phyloP scores from a whole-genome alignment of 192 early-diverging fungal genomes.

The Podila minutissima region DNA sequence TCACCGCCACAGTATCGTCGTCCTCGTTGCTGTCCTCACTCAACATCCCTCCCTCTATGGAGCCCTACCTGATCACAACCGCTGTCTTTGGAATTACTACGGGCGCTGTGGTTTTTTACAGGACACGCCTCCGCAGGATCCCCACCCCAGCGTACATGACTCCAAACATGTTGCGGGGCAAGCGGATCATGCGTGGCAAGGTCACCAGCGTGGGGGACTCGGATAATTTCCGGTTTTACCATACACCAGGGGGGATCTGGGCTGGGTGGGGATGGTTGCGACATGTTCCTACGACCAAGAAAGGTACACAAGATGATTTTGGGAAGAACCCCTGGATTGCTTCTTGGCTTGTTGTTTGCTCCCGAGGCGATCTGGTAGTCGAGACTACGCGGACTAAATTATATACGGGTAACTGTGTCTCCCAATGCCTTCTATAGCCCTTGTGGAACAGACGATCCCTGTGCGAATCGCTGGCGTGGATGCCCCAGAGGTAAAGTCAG shows the following conservation, averaged over 20 bases:
- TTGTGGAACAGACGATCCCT: constrained; percentile 68
- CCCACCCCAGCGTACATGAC: constrained; percentile 57
- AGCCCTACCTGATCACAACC: constrained; percentile 26
- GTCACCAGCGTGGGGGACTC: constrained; percentile 64
- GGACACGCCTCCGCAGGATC: constrained; percentile 51
- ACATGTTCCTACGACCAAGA: constrained; percentile 44
- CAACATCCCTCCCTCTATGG: constrained; percentile 6
- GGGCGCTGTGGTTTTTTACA: constrained; percentile 26
- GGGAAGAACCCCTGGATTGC: background rate
- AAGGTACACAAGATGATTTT: constrained; percentile 24
- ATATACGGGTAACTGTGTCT: background rate
- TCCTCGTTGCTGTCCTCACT: background rate
- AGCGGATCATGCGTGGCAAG: constrained; percentile 46
- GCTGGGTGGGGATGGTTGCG: constrained; percentile 59
- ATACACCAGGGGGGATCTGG: constrained; percentile 56
- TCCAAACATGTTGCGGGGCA: constrained; percentile 50
- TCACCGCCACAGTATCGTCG: background rate
- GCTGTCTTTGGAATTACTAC: constrained; percentile 36
- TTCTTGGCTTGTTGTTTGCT: background rate
- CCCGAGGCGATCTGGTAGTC: background rate
- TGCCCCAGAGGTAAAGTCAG: constrained; percentile 67
- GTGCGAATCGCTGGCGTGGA: constrained; percentile 75
- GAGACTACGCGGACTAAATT: background rate
- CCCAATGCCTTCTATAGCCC: constrained; percentile 21
- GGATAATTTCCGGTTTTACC: constrained; percentile 66